Evolutionary conservation across 2,329 filamentous ascomycete genomes (phyloP), one percentile per base, ranked within the genome.

Genomic region (Gliomastix tumulicola): DNA sequence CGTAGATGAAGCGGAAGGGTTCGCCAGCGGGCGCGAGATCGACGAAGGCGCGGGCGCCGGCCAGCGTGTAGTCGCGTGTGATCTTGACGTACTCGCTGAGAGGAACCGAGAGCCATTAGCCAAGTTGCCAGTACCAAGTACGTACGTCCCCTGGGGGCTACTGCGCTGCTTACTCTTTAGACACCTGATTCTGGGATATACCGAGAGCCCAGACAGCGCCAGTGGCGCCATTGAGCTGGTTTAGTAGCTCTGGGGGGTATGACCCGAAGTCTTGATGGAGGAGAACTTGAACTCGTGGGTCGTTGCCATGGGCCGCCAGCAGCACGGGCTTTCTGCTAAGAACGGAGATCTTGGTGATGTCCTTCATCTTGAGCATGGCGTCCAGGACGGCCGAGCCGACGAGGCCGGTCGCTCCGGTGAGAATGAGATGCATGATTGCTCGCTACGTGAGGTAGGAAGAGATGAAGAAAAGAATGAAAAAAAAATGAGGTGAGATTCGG

Each of bases 121-220:
- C n/a, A n/a, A n/a, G n/a, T n/a, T n/a, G n/a, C n/a, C n/a, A n/a
- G n/a, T n/a, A n/a, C n/a, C n/a, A n/a, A n/a, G n/a, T n/a, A n/a
- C n/a, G n/a, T n/a, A n/a, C n/a, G n/a, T n/a, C n/a, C n/a, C n/a
- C n/a, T n/a, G n/a, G n/a, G n/a, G n/a, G n/a, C n/a, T n/a, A n/a
- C n/a, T n/a, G 8, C n/a, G 10, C 11, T 16, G 17, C 25, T 28
- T 28, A 28, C 71, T 81, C 74, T 41, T 74, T 76, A 39, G 52
- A 52, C 7, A 85, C 80, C 28, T 69, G 60, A 10, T 56, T 75
- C 48, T 79, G 72, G 42, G 73, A 78, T 33, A 80, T 76, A 1
- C 84, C 84, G 32, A 82, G 65, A 0, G 84, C 83, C 84, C 84
- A 89, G 2, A 88, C 79, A 41, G 78, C 83, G 3, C 79, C 83